Evolutionary conservation across 495 filamentous ascomycete species (phyloP).

Genomic region (Penicillium cataractarum): DNA sequence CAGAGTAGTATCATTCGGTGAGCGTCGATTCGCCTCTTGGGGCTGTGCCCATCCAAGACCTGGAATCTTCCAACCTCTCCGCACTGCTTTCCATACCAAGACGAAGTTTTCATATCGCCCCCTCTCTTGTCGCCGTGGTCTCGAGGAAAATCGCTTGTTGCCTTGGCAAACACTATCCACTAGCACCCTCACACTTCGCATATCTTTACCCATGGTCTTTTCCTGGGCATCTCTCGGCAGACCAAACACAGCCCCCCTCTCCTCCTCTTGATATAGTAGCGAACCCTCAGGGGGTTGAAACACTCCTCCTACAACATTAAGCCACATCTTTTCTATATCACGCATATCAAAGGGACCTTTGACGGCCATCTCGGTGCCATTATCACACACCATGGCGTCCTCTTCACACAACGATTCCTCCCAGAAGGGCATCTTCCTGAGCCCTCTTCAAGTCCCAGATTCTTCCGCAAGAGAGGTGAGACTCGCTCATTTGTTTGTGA

Average conservation of each 20-base stretch:
- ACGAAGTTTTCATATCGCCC: background rate
- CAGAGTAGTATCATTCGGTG: background rate
- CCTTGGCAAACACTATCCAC: slow-evolving; percentile 12
- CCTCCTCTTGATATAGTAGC: background rate
- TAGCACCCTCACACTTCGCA: background rate
- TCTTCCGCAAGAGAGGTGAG: slow-evolving; percentile 31
- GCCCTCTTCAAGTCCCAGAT: slow-evolving; percentile 24
- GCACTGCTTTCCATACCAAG: background rate
- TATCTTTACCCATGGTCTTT: background rate
- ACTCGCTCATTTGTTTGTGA: background rate
- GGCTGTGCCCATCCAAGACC: slow-evolving; percentile 3
- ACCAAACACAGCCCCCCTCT: slow-evolving; percentile 18
- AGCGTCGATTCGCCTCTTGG: background rate
- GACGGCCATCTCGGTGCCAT: slow-evolving; percentile 7
- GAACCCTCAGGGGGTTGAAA: background rate
- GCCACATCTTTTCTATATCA: background rate
- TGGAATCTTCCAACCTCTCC: no score
- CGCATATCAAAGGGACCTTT: slow-evolving; percentile 16
- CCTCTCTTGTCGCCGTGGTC: background rate
- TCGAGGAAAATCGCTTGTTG: background rate
- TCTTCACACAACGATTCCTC: slow-evolving; percentile 15
- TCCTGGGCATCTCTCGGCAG: slow-evolving; percentile 7
- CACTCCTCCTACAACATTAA: background rate
- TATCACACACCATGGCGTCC: slow-evolving; percentile 26
- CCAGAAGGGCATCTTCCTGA: slow-evolving; percentile 23